Percentiles rank a stretch among this genome's conserved stretches.
phyloP scores from a whole-genome alignment of 345 rosid genomes.

The Pugionium dolabratum region DNA sequence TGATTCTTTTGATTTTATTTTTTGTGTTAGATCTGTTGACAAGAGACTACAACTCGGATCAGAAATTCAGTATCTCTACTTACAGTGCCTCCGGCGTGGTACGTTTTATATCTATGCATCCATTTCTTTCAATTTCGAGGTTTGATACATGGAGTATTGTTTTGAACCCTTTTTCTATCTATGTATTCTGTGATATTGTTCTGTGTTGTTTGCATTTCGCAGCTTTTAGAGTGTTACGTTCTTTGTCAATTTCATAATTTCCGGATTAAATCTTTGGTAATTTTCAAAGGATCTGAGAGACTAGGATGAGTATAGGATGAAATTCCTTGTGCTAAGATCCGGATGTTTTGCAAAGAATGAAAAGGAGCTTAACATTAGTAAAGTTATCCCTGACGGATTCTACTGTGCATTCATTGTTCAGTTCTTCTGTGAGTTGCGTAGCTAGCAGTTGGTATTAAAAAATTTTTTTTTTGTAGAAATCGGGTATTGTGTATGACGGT shows the following conservation, averaged over 20 bases:
- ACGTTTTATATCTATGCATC: slow-evolving; percentile 29
- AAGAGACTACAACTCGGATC: slow-evolving; percentile 75
- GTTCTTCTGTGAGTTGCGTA: too few relatives aligned
- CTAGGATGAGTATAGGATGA: background rate
- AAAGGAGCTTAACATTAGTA: background rate
- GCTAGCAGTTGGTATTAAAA: too few relatives aligned
- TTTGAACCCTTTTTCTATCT: background rate
- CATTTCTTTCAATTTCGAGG: background rate
- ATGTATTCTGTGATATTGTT: background rate
- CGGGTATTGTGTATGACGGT: background rate
- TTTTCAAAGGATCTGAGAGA: background rate
- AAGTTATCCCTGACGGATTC: background rate
- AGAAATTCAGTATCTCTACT: slow-evolving; percentile 73
- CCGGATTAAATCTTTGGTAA: slow-evolving; percentile 3
- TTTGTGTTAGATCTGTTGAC: slow-evolving; percentile 73
- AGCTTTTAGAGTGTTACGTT: background rate
- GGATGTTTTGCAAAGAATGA: slow-evolving; percentile 6
- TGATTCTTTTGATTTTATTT: slow-evolving; percentile 13
- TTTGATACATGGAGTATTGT: background rate
- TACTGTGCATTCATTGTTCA: background rate
- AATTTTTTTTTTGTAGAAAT: background rate
- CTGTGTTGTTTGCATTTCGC: background rate
- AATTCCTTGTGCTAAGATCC: background rate
- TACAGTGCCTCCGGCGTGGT: slow-evolving; percentile 76
- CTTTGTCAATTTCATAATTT: background rate